Conservation (phyloP, 83 land plant genomes). For the Picea abies region DNA sequence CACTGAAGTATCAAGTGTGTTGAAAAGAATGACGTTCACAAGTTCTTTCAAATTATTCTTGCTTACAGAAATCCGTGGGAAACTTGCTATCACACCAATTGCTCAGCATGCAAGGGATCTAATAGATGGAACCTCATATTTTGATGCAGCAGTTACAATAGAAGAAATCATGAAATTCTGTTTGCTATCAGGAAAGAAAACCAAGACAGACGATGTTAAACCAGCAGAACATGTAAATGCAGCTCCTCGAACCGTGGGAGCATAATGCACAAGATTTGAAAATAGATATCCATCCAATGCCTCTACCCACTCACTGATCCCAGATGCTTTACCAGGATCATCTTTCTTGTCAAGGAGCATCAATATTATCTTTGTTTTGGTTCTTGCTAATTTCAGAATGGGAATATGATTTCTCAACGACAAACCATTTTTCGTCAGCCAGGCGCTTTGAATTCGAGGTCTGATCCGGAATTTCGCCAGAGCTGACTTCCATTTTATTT, state of each 20-base stretch:
- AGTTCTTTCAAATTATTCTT: slow-evolving; percentile 40
- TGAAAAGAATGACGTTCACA: slow-evolving; percentile 38
- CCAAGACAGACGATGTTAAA: slow-evolving; percentile 72
- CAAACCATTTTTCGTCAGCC: slow-evolving; percentile 11
- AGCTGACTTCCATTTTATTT: neutral
- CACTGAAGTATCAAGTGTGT: slow-evolving; percentile 42
- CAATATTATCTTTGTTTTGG: neutral
- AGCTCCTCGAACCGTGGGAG: slow-evolving; percentile 74
- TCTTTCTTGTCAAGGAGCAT: no score
- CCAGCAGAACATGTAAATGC: slow-evolving; percentile 97
- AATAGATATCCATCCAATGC: no score
- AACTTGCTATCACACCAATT: slow-evolving; percentile 83
- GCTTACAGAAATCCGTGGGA: slow-evolving; percentile 58
- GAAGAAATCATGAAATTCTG: slow-evolving; percentile 66
- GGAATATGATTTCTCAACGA: neutral
- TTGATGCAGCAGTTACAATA: slow-evolving; percentile 57
- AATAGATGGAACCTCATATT: slow-evolving; percentile 78
- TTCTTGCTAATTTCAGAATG: slow-evolving; percentile 6
- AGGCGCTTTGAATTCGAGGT: neutral
- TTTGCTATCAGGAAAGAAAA: slow-evolving; percentile 43
- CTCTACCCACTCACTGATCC: no score
- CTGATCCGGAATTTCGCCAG: slow-evolving; percentile 6
- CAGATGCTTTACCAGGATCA: no score
- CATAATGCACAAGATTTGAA: no score
- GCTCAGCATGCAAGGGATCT: slow-evolving; percentile 96